phyloP scores from a whole-genome alignment of 2,329 filamentous ascomycete species.

The Alternaria atra region DNA sequence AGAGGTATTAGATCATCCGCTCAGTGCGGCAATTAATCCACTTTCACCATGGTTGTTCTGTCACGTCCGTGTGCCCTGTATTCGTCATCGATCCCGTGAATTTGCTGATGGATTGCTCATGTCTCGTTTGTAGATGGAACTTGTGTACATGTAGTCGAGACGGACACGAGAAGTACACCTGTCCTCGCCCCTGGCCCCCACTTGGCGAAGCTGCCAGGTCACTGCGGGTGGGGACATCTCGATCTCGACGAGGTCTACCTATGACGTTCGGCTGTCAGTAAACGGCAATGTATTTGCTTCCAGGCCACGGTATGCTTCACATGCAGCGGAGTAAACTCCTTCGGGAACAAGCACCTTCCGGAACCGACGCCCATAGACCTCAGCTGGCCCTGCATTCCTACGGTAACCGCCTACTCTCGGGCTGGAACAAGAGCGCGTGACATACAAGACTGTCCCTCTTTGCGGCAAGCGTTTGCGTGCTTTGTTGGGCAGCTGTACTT shows the following conservation, averaged over 20 bases:
- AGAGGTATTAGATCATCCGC: slow-evolving; percentile 34
- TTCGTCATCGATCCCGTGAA: slow-evolving; percentile 5
- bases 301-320: slow-evolving; percentile 4
- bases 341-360: slow-evolving; percentile 4
- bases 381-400: slow-evolving; percentile 4
- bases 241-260: not conserved
- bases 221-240: slow-evolving; percentile 1
- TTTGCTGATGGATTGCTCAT: not conserved
- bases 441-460: slow-evolving; percentile 9
- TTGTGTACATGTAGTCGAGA: not conserved
- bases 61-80: slow-evolving; percentile 13
- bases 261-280: slow-evolving; percentile 4
- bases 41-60: slow-evolving; percentile 1
- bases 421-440: slow-evolving; percentile 18
- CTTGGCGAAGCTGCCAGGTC: slow-evolving; percentile 5
- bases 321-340: slow-evolving; percentile 1
- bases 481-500: slow-evolving; percentile 7
- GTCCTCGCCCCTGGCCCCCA: slow-evolving; percentile 7
- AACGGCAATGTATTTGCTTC: not conserved
- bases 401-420: slow-evolving; percentile 7
- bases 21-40: slow-evolving; percentile 29
- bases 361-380: slow-evolving; percentile 3
- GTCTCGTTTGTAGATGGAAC: not conserved
- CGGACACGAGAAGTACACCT: slow-evolving; percentile 3
- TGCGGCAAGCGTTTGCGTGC: slow-evolving; percentile 19